phyloP scores from a whole-genome alignment of 768 basidiomycete genomes.

The Hypholoma sublateritium region DNA sequence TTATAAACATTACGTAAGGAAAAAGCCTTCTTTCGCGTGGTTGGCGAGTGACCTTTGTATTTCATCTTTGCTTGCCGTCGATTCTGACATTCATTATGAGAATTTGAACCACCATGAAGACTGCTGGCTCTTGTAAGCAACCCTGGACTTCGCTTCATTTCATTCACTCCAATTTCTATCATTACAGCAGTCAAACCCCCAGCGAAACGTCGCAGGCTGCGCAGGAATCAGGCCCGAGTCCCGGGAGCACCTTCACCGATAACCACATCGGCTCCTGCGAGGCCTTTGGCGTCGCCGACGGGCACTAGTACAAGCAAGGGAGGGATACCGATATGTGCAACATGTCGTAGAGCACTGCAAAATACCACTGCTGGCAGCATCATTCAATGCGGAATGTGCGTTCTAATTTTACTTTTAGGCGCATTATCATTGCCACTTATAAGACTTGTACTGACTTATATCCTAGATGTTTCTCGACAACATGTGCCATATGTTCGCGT shows the following conservation, averaged over 20 bases:
- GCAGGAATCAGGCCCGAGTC: slow-evolving; percentile 3
- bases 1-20: not conserved
- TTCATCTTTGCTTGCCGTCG: not conserved
- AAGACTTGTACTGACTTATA: not conserved
- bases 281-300: not conserved
- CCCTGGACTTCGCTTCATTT: not conserved
- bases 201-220: slow-evolving; percentile 27
- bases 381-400: slow-evolving; percentile 26
- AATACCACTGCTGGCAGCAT: slow-evolving; percentile 21
- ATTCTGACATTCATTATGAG: not conserved
- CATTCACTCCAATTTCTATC: not conserved
- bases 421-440: not conserved
- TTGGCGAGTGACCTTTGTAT: not conserved
- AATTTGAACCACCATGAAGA: slow-evolving; percentile 7
- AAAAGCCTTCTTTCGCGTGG: not conserved
- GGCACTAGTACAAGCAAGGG: not conserved
- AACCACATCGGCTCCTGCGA: not conserved
- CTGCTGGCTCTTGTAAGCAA: not conserved
- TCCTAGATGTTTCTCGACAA: slow-evolving; percentile 37
- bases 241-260: slow-evolving; percentile 1
- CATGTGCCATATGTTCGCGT: slow-evolving; percentile 45
- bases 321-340: slow-evolving; percentile 19
- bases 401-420: slow-evolving; percentile 1
- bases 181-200: slow-evolving; percentile 18
- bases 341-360: slow-evolving; percentile 27